phyloP scores from a whole-genome alignment of 352 stramenopile genomes.

The Albugo candida region DNA sequence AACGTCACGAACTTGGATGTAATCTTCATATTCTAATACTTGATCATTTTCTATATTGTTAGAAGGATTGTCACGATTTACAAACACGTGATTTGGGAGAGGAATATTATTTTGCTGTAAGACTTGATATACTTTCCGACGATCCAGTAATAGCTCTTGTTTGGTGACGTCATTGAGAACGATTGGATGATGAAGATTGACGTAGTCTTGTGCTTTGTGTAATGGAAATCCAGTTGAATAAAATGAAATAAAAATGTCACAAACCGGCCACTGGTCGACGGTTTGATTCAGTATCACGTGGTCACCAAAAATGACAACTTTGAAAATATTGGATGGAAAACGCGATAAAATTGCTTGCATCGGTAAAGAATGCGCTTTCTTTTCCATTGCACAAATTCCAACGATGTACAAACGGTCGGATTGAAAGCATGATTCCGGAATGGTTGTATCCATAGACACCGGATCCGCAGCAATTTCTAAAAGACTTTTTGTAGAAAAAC shows the following conservation, averaged over 20 bases:
- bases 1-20: slow-evolving; percentile 81
- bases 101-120: slow-evolving; percentile 87
- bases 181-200: slow-evolving; percentile 85
- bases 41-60: slow-evolving; percentile 2
- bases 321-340: slow-evolving; percentile 78
- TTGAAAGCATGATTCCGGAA: too few species aligned
- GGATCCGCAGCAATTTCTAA: too few species aligned
- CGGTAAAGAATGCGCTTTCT: slow-evolving; percentile 88
- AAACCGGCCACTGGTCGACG: slow-evolving; percentile 85
- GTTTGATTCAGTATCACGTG: slow-evolving; percentile 86
- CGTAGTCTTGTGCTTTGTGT: slow-evolving; percentile 93
- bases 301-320: slow-evolving; percentile 96
- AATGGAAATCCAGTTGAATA: slow-evolving; percentile 96
- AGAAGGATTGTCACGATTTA: slow-evolving; percentile 70
- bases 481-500: too few species aligned
- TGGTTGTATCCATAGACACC: too few species aligned
- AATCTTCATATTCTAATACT: slow-evolving; percentile 55
- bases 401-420: slow-evolving; percentile 30
- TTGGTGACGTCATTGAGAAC: slow-evolving; percentile 95
- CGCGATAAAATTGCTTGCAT: slow-evolving; percentile 93
- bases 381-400: slow-evolving; percentile 97
- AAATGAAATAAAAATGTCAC: slow-evolving; percentile 96
- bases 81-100: slow-evolving; percentile 87
- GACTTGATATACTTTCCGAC: slow-evolving; percentile 87
- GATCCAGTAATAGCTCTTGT: slow-evolving; percentile 90